A percentile compares a stretch with the other conserved stretches of the same genome.
phyloP scores from a whole-genome alignment of 2,329 filamentous ascomycete genomes.

The Fusarium protoensiforme region DNA sequence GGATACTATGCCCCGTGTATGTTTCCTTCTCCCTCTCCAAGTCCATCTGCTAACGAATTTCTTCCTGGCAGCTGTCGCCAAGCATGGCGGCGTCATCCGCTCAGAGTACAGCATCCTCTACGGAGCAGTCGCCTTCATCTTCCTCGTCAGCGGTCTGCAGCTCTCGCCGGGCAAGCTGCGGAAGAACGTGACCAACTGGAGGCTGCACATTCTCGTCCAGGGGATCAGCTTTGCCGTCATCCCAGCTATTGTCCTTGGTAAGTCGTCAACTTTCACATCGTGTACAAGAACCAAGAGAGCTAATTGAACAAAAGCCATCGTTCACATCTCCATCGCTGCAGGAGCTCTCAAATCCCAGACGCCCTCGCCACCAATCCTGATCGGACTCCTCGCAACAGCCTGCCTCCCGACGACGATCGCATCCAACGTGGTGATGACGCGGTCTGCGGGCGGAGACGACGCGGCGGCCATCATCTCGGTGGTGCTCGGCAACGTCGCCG shows the following conservation, averaged over 20 bases:
- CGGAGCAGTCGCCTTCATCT: slow-evolving; percentile 75
- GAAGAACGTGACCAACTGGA: slow-evolving; percentile 73
- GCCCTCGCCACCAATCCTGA: slow-evolving; percentile 72
- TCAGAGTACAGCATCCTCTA: slow-evolving; percentile 73
- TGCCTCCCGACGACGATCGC: slow-evolving; percentile 79
- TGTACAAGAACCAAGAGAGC: slow-evolving; percentile 21
- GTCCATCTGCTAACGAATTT: slow-evolving; percentile 8
- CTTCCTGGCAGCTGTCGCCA: slow-evolving; percentile 55
- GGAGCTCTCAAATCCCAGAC: slow-evolving; percentile 61
- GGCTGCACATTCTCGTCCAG: slow-evolving; percentile 75
- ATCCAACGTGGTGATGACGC: slow-evolving; percentile 80
- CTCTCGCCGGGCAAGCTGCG: slow-evolving; percentile 71
- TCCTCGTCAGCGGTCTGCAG: slow-evolving; percentile 77
- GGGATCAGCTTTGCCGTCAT: slow-evolving; percentile 74
- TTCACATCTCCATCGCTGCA: slow-evolving; percentile 60
- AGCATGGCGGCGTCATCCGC: slow-evolving; percentile 60
- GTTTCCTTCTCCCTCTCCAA: slow-evolving; percentile 22
- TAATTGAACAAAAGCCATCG: slow-evolving; percentile 47
- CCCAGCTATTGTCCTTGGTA: slow-evolving; percentile 70
- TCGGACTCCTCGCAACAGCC: slow-evolving; percentile 75
- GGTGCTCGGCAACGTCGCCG: slow-evolving; percentile 75
- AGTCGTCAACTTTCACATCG: slow-evolving; percentile 11
- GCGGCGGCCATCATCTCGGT: slow-evolving; percentile 75
- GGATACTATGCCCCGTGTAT: slow-evolving; percentile 57
- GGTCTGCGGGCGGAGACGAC: slow-evolving; percentile 74